phyloP scores from a whole-genome alignment of 352 stramenopile genomes.

The Phytophthora citricola region DNA sequence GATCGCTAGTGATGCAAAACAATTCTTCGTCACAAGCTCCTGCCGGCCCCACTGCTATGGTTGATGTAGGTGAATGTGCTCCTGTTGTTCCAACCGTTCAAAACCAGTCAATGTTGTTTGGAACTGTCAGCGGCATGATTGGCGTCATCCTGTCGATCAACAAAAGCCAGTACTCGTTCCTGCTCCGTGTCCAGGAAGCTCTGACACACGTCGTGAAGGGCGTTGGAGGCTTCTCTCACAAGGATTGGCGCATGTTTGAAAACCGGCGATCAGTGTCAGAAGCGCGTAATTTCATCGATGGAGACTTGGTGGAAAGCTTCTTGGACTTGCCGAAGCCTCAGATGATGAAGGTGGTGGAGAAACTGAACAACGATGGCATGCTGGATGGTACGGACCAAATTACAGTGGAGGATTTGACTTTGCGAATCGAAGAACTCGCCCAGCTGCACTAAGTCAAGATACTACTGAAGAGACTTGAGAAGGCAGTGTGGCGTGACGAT shows the following conservation, averaged over 20 bases:
- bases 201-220: constrained; percentile 91
- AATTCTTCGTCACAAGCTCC: constrained; percentile 28
- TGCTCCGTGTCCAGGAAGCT: constrained; percentile 90
- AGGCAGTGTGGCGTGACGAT: not conserved
- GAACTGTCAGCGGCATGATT: constrained; percentile 96
- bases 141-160: constrained; percentile 92
- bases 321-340: constrained; percentile 92
- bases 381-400: constrained; percentile 66
- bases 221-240: constrained; percentile 93
- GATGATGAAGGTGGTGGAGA: constrained; percentile 91
- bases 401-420: constrained; percentile 73
- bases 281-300: constrained; percentile 95
- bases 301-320: constrained; percentile 95
- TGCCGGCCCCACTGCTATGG: constrained; percentile 47
- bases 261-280: constrained; percentile 87
- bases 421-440: constrained; percentile 77
- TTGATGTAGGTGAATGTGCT: constrained; percentile 46
- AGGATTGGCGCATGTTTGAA: constrained; percentile 93
- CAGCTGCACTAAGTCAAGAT: constrained; percentile 67
- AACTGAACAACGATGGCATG: constrained; percentile 91
- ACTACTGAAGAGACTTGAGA: not conserved
- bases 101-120: constrained; percentile 90
- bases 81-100: constrained; percentile 13
- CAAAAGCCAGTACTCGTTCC: constrained; percentile 93
- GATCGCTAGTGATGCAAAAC: constrained; percentile 96